phyloP scores from a whole-genome alignment of 768 basidiomycete species.

The Leccinum aurantiacum region DNA sequence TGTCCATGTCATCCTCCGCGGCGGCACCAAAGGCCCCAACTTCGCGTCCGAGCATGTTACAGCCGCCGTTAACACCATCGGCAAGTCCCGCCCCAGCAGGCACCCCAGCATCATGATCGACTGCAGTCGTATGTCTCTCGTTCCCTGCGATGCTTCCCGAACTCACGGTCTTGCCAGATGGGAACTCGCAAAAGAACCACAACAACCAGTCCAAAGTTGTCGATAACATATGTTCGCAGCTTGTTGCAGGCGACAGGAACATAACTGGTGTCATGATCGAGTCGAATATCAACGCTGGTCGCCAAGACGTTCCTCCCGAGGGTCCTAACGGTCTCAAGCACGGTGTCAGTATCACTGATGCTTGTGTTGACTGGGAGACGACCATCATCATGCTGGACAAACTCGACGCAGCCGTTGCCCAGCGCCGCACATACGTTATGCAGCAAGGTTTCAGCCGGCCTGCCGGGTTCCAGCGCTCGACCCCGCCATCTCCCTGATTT shows the following conservation, averaged over 20 bases:
- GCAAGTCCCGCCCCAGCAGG: constrained; percentile 54
- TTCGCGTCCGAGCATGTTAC: constrained; percentile 72
- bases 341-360: constrained; percentile 89
- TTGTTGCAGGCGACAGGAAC: constrained; percentile 60
- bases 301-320: constrained; percentile 80
- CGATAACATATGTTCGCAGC: constrained; percentile 69
- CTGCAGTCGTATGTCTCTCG: constrained; percentile 62
- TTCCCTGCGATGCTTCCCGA: neutral
- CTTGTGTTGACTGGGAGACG: constrained; percentile 83
- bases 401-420: constrained; percentile 50
- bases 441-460: constrained; percentile 26
- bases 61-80: constrained; percentile 58
- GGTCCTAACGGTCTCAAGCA: constrained; percentile 70
- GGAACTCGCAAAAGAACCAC: constrained; percentile 96
- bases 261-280: constrained; percentile 99
- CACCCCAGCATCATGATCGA: constrained; percentile 84
- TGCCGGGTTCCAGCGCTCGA: constrained; percentile 28
- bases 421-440: constrained; percentile 28
- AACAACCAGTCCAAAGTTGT: constrained; percentile 86
- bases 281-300: constrained; percentile 87
- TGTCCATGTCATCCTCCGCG: constrained; percentile 95
- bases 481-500: constrained; percentile 15
- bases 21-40: constrained; percentile 90
- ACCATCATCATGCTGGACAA: constrained; percentile 75
- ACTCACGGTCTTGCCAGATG: constrained; percentile 49